phyloP scores from a whole-genome alignment of 73 alveolate genomes.

The Blepharisma stoltei region DNA sequence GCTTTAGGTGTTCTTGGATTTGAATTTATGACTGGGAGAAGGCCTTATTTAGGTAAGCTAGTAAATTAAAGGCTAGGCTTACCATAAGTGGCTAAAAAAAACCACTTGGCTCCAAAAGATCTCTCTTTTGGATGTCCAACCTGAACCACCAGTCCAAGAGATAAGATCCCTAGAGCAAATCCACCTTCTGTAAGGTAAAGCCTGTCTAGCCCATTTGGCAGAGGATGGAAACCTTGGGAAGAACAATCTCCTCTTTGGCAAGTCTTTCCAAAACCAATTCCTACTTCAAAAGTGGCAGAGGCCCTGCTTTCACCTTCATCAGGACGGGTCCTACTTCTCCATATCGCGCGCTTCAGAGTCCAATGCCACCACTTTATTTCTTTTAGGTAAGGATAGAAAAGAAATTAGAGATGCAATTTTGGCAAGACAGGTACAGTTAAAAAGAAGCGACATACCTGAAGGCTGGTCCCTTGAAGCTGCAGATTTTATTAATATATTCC shows the following conservation, averaged over 20 bases:
- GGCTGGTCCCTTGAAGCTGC: slow-evolving; percentile 96
- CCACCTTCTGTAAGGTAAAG: too few relatives aligned
- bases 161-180: slow-evolving; percentile 59
- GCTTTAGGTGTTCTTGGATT: slow-evolving; percentile 38
- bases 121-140: background rate
- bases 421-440: slow-evolving; percentile 76
- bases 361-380: slow-evolving; percentile 76
- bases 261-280: background rate
- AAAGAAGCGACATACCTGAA: slow-evolving; percentile 74
- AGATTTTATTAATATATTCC: slow-evolving; percentile 92
- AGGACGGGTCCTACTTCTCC: too few relatives aligned
- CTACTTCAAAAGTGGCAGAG: background rate
- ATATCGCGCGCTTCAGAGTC: slow-evolving; percentile 9
- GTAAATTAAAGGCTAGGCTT: slow-evolving; percentile 67
- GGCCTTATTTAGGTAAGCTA: slow-evolving; percentile 47
- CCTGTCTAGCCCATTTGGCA: too few relatives aligned
- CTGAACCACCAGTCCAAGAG: too few relatives aligned
- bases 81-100: slow-evolving; percentile 76
- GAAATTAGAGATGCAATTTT: slow-evolving; percentile 93
- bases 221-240: too few relatives aligned
- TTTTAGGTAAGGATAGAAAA: slow-evolving; percentile 77
- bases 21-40: slow-evolving; percentile 56
- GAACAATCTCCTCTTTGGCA: too few relatives aligned
- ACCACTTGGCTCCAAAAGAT: slow-evolving; percentile 40
- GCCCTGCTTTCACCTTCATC: too few relatives aligned